phyloP scores from a whole-genome alignment of 2,329 filamentous ascomycete species.

The Graphiopsis chlorocephala region DNA sequence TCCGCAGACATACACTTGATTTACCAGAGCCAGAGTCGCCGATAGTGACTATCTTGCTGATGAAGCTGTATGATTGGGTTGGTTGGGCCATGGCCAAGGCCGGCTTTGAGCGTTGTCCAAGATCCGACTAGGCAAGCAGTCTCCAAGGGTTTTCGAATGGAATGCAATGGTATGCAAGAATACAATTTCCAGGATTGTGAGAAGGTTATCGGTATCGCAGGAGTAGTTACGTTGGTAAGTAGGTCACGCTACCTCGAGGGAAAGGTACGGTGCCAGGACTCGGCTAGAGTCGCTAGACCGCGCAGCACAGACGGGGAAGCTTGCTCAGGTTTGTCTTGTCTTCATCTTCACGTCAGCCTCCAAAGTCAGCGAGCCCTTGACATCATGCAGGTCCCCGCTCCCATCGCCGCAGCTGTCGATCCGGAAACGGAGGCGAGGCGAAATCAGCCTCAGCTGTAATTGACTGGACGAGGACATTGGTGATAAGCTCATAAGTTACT shows the following conservation, averaged over 20 bases:
- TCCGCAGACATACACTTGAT: slow-evolving; percentile 58
- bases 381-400: slow-evolving; percentile 16
- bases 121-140: background rate
- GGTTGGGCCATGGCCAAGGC: slow-evolving; percentile 14
- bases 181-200: background rate
- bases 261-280: background rate
- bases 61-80: slow-evolving; percentile 86
- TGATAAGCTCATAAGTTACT: background rate
- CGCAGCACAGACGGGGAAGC: slow-evolving; percentile 12
- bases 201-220: background rate
- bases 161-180: background rate
- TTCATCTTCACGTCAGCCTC: background rate
- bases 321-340: background rate
- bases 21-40: slow-evolving; percentile 97
- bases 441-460: background rate
- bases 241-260: slow-evolving; percentile 1
- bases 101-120: background rate
- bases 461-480: background rate
- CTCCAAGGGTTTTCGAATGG: background rate
- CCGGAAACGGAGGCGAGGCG: background rate
- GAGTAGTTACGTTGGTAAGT: background rate
- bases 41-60: slow-evolving; percentile 96
- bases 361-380: background rate
- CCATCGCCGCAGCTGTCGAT: background rate
- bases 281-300: background rate